Evolutionary conservation across 768 basidiomycete species (phyloP), one percentile per base, ranked within the genome.

Genomic region (Hemileccinum impolitum): DNA sequence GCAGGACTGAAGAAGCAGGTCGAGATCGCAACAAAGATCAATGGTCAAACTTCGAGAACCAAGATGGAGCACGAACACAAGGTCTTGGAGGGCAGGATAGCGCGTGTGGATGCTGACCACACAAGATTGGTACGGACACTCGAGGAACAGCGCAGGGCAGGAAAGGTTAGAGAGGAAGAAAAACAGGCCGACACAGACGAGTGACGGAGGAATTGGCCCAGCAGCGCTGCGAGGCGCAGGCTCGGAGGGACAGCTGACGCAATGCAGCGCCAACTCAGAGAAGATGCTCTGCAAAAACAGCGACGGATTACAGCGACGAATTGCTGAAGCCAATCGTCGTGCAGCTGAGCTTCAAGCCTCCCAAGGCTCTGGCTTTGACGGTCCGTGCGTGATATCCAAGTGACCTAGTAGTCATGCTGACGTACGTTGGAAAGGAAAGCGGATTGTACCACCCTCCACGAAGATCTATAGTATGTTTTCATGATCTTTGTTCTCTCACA

Each of bases 1-100:
- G 58, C 61, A 14, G 58, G 61, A 2, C 59, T 81, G 12, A 63
- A 72, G 54, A 54, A 63, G 6, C 73, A 77, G 43, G 71, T 74
- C 59, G 61, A 70, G 48, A 68, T 67, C 44, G 71, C 74, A 6
- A 66, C 68, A 30, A 54, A 65, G 23, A 51, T 26, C 8, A 43
- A 28, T n/a, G 39, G 43, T 32, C 23, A 17, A 13, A 25, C 11
- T 32, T 19, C 36, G 17, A 26, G 11, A 17, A 9, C 40, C 34
- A 30, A 36, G 25, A 11, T 21, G 18, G 39, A 35, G 25, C n/a
- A 28, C 2, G 52, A 53, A 10, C 52, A 43, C 11, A 34, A 19
- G 3, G 34, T 13, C 4, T 31, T 44, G 19, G 47, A 44, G 18
- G 36, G 28, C 11, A 49, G 25, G 42, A 39, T 49, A 18, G 43